phyloP scores from a whole-genome alignment of 2,329 filamentous ascomycete genomes.

The Phialocephala subalpina region DNA sequence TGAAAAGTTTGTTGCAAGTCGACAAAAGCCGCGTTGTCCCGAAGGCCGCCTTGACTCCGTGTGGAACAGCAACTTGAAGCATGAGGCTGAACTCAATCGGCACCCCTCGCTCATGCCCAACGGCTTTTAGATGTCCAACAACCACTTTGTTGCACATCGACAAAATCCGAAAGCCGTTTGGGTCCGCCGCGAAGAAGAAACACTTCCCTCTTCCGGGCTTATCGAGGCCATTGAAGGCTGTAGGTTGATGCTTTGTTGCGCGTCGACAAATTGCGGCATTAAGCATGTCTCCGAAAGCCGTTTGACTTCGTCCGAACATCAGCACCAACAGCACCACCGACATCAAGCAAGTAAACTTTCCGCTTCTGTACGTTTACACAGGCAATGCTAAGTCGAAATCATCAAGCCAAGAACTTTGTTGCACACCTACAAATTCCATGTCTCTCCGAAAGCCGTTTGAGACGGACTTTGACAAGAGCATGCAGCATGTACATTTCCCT shows the following conservation, averaged over 20 bases:
- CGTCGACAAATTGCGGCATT: no score
- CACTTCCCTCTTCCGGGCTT: no score
- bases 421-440: background rate
- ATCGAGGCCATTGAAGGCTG: no score
- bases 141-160: background rate
- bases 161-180: conserved; percentile 1
- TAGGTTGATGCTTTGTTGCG: no score
- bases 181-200: background rate
- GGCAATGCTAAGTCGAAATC: background rate
- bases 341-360: no score
- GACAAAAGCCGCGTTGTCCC: background rate
- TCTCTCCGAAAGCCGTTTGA: background rate
- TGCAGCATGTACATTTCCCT: no score
- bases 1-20: background rate
- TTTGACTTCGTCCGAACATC: no score
- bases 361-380: background rate
- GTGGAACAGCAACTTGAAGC: background rate
- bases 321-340: no score
- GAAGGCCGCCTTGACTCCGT: background rate
- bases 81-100: background rate
- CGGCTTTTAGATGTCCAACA: background rate
- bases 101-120: background rate
- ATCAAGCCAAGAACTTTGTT: background rate
- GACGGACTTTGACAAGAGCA: background rate
- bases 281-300: no score